phyloP scores from a whole-genome alignment of 352 stramenopile species.

The Globisporangium polare region DNA sequence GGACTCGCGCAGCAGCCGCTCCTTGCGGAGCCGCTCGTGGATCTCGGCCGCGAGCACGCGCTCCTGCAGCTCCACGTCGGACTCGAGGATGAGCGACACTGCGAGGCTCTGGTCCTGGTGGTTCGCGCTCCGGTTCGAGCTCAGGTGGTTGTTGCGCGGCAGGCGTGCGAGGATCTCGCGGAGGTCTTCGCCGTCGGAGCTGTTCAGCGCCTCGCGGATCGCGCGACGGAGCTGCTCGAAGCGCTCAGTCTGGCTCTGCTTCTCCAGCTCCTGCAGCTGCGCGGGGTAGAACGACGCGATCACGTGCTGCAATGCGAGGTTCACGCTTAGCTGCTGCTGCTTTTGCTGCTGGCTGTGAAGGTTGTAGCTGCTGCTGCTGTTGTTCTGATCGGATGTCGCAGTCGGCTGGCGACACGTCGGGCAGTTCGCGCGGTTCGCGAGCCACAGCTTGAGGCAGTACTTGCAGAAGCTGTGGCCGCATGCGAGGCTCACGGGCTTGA shows the following conservation, averaged over 20 bases:
- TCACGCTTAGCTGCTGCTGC: slow-evolving; percentile 18
- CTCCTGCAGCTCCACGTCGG: slow-evolving; percentile 33
- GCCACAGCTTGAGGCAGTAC: slow-evolving; percentile 39
- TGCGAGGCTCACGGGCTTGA: slow-evolving; percentile 34
- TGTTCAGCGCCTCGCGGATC: slow-evolving; percentile 25
- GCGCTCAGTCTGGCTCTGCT: slow-evolving; percentile 25
- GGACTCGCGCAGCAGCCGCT: slow-evolving; percentile 31
- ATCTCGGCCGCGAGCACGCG: slow-evolving; percentile 34
- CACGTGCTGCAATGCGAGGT: slow-evolving; percentile 33
- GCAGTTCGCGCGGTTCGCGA: slow-evolving; percentile 31
- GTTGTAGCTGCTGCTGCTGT: not conserved
- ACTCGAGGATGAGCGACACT: slow-evolving; percentile 29
- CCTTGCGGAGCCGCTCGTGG: slow-evolving; percentile 39
- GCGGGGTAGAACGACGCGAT: slow-evolving; percentile 25
- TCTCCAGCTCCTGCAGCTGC: slow-evolving; percentile 25
- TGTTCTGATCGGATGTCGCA: not conserved
- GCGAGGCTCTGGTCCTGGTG: slow-evolving; percentile 21
- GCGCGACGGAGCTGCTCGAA: slow-evolving; percentile 25
- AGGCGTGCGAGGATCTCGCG: slow-evolving; percentile 25
- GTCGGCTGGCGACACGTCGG: slow-evolving; percentile 30
- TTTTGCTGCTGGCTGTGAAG: not conserved
- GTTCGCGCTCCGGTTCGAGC: slow-evolving; percentile 1
- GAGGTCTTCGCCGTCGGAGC: slow-evolving; percentile 19
- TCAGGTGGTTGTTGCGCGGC: slow-evolving; percentile 9
- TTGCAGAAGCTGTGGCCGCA: slow-evolving; percentile 50